Evolutionary conservation across 2,329 filamentous ascomycete genomes (phyloP).

Genomic region (Orbilia quercus): DNA sequence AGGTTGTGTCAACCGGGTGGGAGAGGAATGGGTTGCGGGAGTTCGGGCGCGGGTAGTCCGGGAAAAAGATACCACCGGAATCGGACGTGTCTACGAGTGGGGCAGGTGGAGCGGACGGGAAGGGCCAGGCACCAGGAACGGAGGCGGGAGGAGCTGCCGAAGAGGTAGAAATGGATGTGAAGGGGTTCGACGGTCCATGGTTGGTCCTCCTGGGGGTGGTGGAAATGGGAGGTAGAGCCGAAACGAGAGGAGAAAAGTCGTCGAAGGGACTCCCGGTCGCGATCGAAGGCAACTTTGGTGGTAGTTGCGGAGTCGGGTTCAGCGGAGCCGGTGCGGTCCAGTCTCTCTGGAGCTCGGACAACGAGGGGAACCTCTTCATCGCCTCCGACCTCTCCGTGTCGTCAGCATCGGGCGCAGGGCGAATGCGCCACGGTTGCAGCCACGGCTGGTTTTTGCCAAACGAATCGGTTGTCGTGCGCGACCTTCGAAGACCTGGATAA

Average conservation of each 20-base stretch:
- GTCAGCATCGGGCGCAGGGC: conserved; percentile 7
- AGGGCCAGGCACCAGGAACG: conserved; percentile 48
- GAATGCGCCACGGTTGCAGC: conserved; percentile 43
- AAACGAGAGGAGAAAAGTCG: conserved; percentile 29
- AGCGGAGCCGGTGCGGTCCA: conserved; percentile 22
- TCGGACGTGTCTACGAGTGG: conserved; percentile 51
- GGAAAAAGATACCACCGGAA: not conserved
- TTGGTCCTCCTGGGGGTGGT: conserved; percentile 5
- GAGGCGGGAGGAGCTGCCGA: conserved; percentile 24
- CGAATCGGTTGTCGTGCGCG: conserved; percentile 44
- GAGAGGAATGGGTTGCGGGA: conserved; percentile 51
- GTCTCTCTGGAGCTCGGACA: conserved; percentile 56
- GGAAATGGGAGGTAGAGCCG: conserved; percentile 34
- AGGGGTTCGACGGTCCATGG: conserved; percentile 35
- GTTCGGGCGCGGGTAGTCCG: conserved; percentile 30
- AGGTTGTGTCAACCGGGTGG: conserved; percentile 50
- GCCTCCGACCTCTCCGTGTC: conserved; percentile 52
- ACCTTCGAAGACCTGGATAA: conserved; percentile 43
- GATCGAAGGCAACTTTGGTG: conserved; percentile 25
- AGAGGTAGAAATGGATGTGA: conserved; percentile 17
- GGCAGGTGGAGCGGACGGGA: conserved; percentile 36
- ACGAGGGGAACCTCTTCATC: conserved; percentile 59
- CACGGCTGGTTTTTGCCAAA: conserved; percentile 51
- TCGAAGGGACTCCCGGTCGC: conserved; percentile 39
- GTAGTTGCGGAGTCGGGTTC: conserved; percentile 3